Percentiles rank a stretch among this genome's conserved stretches.
phyloP scores from a whole-genome alignment of 2,329 filamentous ascomycete species.

The Colletotrichum lini region DNA sequence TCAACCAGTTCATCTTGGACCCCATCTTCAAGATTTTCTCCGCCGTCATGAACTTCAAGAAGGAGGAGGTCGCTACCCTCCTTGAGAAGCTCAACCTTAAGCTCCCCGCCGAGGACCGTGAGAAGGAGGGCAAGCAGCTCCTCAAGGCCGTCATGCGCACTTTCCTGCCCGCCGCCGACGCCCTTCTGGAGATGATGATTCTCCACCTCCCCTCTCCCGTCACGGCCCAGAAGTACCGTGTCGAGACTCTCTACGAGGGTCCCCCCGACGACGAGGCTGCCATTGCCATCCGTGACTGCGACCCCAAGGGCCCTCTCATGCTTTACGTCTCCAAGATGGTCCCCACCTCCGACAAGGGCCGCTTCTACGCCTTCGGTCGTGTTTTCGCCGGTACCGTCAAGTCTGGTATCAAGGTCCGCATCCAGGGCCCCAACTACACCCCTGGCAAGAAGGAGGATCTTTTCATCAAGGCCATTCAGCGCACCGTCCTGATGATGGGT shows the following conservation, averaged over 20 bases:
- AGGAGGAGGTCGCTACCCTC: conserved; percentile 86
- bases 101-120: conserved; percentile 87
- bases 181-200: conserved; percentile 99
- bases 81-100: conserved; percentile 96
- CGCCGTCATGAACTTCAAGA: conserved; percentile 98
- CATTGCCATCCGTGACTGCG: conserved; percentile 98
- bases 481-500: conserved; percentile 99
- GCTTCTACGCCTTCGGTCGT: conserved; percentile 99
- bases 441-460: conserved; percentile 99
- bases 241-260: conserved; percentile 99
- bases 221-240: conserved; percentile 97
- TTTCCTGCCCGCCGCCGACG: conserved; percentile 98
- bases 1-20: conserved; percentile 99
- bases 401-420: conserved; percentile 99
- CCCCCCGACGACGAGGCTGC: conserved; percentile 91
- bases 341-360: conserved; percentile 98
- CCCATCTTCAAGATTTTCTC: conserved; percentile 99
- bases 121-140: conserved; percentile 96
- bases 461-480: conserved; percentile 99
- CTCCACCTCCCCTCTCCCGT: conserved; percentile 97
- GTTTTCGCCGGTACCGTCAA: conserved; percentile 99
- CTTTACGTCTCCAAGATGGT: conserved; percentile 99
- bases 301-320: conserved; percentile 98
- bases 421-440: conserved; percentile 98
- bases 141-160: conserved; percentile 99